Conservation (phyloP, 768 basidiomycete species). For the Phylloporus rhodoxanthus region DNA sequence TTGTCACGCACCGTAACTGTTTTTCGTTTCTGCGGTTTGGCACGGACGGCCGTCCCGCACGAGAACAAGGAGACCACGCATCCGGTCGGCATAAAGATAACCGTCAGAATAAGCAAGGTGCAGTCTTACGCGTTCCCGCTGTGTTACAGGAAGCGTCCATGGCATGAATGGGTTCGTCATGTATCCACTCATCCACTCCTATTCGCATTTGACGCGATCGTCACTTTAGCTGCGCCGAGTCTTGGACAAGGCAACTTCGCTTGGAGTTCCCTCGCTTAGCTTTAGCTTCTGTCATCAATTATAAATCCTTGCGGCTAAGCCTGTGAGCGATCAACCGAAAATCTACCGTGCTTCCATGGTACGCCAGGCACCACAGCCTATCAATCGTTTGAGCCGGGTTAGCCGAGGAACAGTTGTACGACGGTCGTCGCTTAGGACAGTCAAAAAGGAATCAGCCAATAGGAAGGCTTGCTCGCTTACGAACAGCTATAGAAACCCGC, state of each 20-base stretch:
- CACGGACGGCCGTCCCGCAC: background rate
- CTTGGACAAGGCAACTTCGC: background rate
- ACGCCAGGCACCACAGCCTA: background rate
- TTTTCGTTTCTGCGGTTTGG: background rate
- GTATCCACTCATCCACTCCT: background rate
- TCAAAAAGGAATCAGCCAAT: too few species aligned
- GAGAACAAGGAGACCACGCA: background rate
- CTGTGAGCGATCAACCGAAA: background rate
- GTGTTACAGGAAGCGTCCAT: background rate
- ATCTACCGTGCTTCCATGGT: background rate
- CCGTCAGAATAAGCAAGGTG: background rate
- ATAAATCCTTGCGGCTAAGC: background rate
- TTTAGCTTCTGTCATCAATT: too few species aligned
- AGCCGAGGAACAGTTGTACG: too few species aligned
- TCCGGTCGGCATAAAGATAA: background rate
- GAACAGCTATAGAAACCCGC: too few species aligned
- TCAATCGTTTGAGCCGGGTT: too few species aligned
- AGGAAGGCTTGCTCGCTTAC: too few species aligned
- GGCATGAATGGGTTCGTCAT: too few species aligned
- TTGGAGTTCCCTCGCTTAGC: background rate
- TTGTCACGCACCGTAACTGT: background rate
- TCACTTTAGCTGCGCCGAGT: background rate
- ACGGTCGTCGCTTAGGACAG: too few species aligned
- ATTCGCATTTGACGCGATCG: background rate
- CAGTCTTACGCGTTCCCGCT: background rate